Evolutionary conservation across 805 yeast species (phyloP).

Genomic region (Myxozyma vanderwaltii): DNA sequence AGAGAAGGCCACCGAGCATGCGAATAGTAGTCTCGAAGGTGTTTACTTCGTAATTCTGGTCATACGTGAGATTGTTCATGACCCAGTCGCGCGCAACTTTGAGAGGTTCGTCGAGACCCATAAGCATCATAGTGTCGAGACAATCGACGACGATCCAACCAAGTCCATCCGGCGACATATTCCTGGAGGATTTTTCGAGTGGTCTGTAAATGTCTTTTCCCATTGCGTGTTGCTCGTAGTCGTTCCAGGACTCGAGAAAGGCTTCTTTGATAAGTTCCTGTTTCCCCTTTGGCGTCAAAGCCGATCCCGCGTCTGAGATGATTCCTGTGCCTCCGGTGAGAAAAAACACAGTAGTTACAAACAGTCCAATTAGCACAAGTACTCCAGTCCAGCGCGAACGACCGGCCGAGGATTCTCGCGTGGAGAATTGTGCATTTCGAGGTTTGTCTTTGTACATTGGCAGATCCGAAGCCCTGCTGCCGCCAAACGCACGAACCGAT

Average conservation of each 20-base stretch:
- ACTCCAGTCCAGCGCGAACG: constrained; percentile 3
- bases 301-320: background rate
- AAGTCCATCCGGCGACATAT: constrained; percentile 78
- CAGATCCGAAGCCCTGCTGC: constrained; percentile 36
- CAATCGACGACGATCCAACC: constrained; percentile 95
- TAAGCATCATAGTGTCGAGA: constrained; percentile 75
- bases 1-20: constrained; percentile 89
- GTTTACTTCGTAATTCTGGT: constrained; percentile 72
- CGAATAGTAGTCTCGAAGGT: constrained; percentile 93
- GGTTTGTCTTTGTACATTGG: constrained; percentile 62
- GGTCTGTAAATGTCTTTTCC: constrained; percentile 81
- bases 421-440: background rate
- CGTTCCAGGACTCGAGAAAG: constrained; percentile 75
- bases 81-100: constrained; percentile 74
- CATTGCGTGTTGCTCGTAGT: constrained; percentile 77
- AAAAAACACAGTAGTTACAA: background rate
- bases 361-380: background rate
- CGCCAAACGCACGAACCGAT: no score
- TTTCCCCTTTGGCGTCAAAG: background rate
- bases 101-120: constrained; percentile 67
- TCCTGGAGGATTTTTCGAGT: constrained; percentile 58
- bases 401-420: background rate
- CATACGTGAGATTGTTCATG: constrained; percentile 64
- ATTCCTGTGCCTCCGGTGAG: background rate
- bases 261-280: constrained; percentile 64